Base-by-base conservation (phyloP, 2,329 filamentous ascomycete species). In the Diaporthe helianthi region DNA sequence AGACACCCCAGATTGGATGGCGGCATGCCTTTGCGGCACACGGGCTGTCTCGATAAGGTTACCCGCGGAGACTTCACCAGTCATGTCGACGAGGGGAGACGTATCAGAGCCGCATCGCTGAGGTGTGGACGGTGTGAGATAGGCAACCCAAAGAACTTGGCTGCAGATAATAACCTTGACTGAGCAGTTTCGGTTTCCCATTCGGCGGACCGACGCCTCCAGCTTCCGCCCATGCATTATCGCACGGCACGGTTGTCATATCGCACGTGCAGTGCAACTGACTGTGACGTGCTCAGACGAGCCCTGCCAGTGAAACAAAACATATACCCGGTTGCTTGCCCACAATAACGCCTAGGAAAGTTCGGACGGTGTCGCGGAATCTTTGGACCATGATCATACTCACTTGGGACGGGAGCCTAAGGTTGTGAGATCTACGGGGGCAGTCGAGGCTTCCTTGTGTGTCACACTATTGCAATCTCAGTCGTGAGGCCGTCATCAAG, bases 221-320 rank as follows among this genome's bases (percentile, higher is more conserved):
- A 46, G 10, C 41, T 44, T 26, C 51, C 51, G 64, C 52, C 44
- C 38, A 41, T 13, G 36, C 15, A 41, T 13, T 26, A 7, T 24
- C 44, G 58, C 58, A 63, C 58, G 44, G 58, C 24, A 63, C 58
- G 44, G 58, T 17, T 36, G 19, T 47, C 26, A 41, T 6, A 24
- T 26, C 58, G 58, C 58, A 47, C 55, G 55, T 46, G 44, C 44
- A 22, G 26, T 60, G 24, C 17, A 2, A n/a, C 12, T 19, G 41
- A 58, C 13, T 69, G 63, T 53, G 67, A 69, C 68, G 36, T 24
- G 61, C 61, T 52, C 51, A 29, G 63, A 49, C 46, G 53, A 44
- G 46, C 47, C 63, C n/a, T 31, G 52, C 51, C 38, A 36, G 44
- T 52, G 63, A 69, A 69, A 69, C 68, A 47, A 69, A 69, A 69